These are phyloP conservation scores for Pichia sp. DNA, from an alignment of 1,139 yeast species.

Conservation along the genomic window DNA sequence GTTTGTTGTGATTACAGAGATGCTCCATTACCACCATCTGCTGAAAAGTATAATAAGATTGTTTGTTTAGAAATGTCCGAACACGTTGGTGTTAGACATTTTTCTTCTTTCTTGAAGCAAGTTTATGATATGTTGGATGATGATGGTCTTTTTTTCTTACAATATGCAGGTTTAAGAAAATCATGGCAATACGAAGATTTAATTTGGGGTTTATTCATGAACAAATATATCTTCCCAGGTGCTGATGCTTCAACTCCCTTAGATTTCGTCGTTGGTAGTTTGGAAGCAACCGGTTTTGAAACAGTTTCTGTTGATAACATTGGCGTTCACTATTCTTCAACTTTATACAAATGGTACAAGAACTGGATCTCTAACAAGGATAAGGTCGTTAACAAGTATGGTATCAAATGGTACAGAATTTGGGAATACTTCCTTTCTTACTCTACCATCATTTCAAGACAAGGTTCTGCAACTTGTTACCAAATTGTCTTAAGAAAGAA, in stretches of 20 bases:
- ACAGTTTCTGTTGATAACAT: slow-evolving; percentile 78
- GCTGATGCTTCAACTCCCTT: slow-evolving; percentile 96
- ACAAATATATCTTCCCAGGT: slow-evolving; percentile 95
- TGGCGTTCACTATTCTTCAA: slow-evolving; percentile 89
- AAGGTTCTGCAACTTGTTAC: slow-evolving; percentile 89
- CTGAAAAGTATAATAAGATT: slow-evolving; percentile 69
- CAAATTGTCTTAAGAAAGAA: slow-evolving; percentile 90
- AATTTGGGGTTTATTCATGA: slow-evolving; percentile 93
- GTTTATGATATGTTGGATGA: slow-evolving; percentile 84
- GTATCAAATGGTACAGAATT: slow-evolving; percentile 85
- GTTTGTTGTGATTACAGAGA: slow-evolving; percentile 89
- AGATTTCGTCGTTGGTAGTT: slow-evolving; percentile 68
- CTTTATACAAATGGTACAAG: slow-evolving; percentile 92
- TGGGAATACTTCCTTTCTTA: slow-evolving; percentile 89
- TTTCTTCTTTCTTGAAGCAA: slow-evolving; percentile 67
- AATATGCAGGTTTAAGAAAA: slow-evolving; percentile 88
- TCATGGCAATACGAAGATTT: slow-evolving; percentile 93
- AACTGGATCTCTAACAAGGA: slow-evolving; percentile 89
- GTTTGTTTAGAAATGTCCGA: slow-evolving; percentile 95
- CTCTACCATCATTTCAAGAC: slow-evolving; percentile 80
- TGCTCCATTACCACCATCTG: slow-evolving; percentile 62
- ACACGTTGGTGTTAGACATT: slow-evolving; percentile 90
- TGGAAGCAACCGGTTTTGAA: slow-evolving; percentile 85
- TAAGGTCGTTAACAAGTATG: slow-evolving; percentile 71
- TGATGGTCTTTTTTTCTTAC: slow-evolving; percentile 82